A percentile compares a stretch with the other conserved stretches of the same genome.
These are phyloP conservation scores for Xylaria sp. DNA, from an alignment of 2,329 filamentous ascomycete genomes.

Conservation along the genomic window DNA sequence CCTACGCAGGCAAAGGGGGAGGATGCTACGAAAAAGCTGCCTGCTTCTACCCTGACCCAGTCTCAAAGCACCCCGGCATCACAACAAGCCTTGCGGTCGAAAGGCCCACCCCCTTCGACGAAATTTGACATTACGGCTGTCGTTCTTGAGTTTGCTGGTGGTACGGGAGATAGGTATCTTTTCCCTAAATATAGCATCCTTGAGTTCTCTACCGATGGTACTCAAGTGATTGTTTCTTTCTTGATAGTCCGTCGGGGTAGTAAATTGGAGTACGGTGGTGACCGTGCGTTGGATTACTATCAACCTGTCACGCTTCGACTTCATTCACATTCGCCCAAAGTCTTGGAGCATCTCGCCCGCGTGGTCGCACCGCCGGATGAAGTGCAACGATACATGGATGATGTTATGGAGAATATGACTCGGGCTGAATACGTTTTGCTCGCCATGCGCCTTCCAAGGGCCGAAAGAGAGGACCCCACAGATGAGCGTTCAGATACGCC, in stretches of 20 bases:
- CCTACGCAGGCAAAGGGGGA: slow-evolving; percentile 48
- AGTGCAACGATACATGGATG: slow-evolving; percentile 74
- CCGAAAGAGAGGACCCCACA: slow-evolving; percentile 51
- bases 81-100: slow-evolving; percentile 69
- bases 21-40: slow-evolving; percentile 51
- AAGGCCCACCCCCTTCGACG: slow-evolving; percentile 64
- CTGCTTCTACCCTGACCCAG: slow-evolving; percentile 39
- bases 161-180: slow-evolving; percentile 78
- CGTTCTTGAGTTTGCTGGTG: slow-evolving; percentile 74
- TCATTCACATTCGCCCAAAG: slow-evolving; percentile 63
- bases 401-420: slow-evolving; percentile 76
- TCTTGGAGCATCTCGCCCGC: slow-evolving; percentile 69
- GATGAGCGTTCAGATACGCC: slow-evolving; percentile 48
- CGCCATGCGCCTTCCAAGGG: slow-evolving; percentile 72
- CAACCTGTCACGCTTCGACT: slow-evolving; percentile 77
- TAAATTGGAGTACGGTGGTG: slow-evolving; percentile 71
- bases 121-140: slow-evolving; percentile 74
- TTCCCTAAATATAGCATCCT: slow-evolving; percentile 84
- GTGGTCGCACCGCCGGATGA: slow-evolving; percentile 73
- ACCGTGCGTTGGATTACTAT: slow-evolving; percentile 76
- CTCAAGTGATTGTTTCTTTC: slow-evolving; percentile 78
- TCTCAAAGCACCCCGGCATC: slow-evolving; percentile 45
- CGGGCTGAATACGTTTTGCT: slow-evolving; percentile 74
- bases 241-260: slow-evolving; percentile 79
- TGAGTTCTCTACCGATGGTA: slow-evolving; percentile 67